phyloP scores from a whole-genome alignment of 2,329 filamentous ascomycete species.

The Leptographium galeiforme region DNA sequence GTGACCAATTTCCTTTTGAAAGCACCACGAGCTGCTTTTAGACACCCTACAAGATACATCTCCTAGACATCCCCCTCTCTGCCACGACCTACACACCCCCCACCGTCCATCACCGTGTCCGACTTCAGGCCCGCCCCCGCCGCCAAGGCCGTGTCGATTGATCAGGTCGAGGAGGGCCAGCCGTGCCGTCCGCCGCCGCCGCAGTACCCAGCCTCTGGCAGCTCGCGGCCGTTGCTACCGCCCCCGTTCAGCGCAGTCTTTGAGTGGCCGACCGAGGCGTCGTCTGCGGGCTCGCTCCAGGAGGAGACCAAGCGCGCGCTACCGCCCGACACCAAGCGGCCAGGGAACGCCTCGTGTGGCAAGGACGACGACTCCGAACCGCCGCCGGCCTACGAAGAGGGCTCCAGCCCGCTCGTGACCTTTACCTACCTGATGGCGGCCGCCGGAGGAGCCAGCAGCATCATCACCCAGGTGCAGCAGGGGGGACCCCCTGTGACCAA shows the following conservation, averaged over 20 bases:
- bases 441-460: slow-evolving; percentile 91
- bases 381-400: slow-evolving; percentile 91
- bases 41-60: too few relatives aligned
- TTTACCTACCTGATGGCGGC: slow-evolving; percentile 98
- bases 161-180: slow-evolving; percentile 6
- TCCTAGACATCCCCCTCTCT: too few relatives aligned
- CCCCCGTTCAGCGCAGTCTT: slow-evolving; percentile 51
- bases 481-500: slow-evolving; percentile 80
- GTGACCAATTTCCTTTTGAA: too few relatives aligned
- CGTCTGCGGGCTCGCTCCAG: slow-evolving; percentile 22
- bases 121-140: slow-evolving; percentile 4
- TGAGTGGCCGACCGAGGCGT: slow-evolving; percentile 40
- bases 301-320: slow-evolving; percentile 43
- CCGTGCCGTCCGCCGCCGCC: slow-evolving; percentile 25
- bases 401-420: slow-evolving; percentile 77
- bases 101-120: slow-evolving; percentile 7
- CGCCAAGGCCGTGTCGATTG: neutral
- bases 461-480: slow-evolving; percentile 98
- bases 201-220: slow-evolving; percentile 41
- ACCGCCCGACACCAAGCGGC: neutral
- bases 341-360: slow-evolving; percentile 35
- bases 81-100: too few relatives aligned
- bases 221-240: slow-evolving; percentile 21
- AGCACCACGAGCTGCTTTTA: too few relatives aligned
- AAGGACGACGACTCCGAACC: slow-evolving; percentile 81